Evolutionary conservation across 129 eudicot species (phyloP).

Genomic region (Calendula officinalis): DNA sequence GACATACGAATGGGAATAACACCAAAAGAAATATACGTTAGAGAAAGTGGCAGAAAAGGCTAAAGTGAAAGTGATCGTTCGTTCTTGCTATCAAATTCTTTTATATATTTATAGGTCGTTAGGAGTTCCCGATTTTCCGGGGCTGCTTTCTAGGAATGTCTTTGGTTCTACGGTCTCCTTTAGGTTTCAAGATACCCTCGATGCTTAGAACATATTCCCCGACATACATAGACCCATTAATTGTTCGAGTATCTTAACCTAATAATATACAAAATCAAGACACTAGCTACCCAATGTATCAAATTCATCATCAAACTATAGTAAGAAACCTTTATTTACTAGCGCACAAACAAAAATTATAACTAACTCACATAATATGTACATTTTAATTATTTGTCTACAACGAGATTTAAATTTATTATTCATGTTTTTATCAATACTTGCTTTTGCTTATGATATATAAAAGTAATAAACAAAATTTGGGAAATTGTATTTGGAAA

Average conservation of each 20-base stretch:
- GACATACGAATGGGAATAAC: slow-evolving; percentile 15
- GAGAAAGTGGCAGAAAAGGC: slow-evolving; percentile 4
- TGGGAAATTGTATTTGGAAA: neutral
- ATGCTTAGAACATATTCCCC: neutral
- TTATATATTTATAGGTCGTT: neutral
- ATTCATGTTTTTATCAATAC: too few species aligned
- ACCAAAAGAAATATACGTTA: slow-evolving; percentile 1
- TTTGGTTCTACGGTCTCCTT: neutral
- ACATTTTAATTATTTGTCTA: too few species aligned
- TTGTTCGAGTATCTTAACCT: too few species aligned
- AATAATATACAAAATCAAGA: too few species aligned
- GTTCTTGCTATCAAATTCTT: slow-evolving; percentile 9
- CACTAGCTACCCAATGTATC: too few species aligned
- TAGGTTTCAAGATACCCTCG: slow-evolving; percentile 1
- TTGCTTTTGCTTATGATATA: too few species aligned
- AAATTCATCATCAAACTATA: too few species aligned
- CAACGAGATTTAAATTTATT: too few species aligned
- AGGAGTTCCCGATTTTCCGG: neutral
- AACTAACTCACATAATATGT: too few species aligned
- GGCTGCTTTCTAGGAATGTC: neutral
- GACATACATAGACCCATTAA: neutral
- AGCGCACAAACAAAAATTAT: too few species aligned
- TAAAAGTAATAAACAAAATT: too few species aligned
- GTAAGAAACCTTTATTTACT: too few species aligned
- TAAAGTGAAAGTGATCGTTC: slow-evolving; percentile 7